Conservation (phyloP, 495 filamentous ascomycete genomes). For the Xylaria longipes region DNA sequence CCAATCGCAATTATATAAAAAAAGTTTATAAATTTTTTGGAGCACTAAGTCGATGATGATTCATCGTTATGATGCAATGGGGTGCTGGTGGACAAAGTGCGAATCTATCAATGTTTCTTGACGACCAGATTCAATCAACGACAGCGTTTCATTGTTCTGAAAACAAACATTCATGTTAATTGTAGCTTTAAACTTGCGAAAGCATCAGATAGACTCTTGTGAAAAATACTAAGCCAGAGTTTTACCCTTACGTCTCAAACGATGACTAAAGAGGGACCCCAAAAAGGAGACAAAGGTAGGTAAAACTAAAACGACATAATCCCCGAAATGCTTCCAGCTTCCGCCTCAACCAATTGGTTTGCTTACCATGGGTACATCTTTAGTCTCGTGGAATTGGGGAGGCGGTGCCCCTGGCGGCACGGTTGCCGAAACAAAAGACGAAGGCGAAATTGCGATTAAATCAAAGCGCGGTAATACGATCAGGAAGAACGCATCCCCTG, state of each 20-base stretch:
- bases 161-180: too few relatives aligned
- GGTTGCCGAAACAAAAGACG: constrained; percentile 62
- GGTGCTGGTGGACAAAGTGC: not conserved
- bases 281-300: constrained; percentile 38
- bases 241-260: not conserved
- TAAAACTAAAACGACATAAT: not conserved
- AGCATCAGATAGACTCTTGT: not conserved
- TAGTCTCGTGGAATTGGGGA: constrained; percentile 67
- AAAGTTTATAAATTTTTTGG: too few relatives aligned
- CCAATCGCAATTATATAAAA: not conserved
- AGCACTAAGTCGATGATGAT: constrained; percentile 32
- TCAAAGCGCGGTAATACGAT: constrained; percentile 68
- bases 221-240: not conserved
- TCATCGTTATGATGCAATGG: constrained; percentile 35
- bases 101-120: not conserved
- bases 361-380: constrained; percentile 1
- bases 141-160: not conserved
- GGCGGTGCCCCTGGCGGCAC: constrained; percentile 59
- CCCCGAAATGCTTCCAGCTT: not conserved
- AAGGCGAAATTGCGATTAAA: constrained; percentile 63
- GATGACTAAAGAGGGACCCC: constrained; percentile 17
- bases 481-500: constrained; percentile 62
- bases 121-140: not conserved
- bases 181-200: not conserved
- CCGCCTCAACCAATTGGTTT: not conserved